A percentile compares a stretch with the other conserved stretches of the same genome.
These are phyloP conservation scores for Xerocomellus intermedius DNA, from an alignment of 768 basidiomycete species.

Conservation along the genomic window DNA sequence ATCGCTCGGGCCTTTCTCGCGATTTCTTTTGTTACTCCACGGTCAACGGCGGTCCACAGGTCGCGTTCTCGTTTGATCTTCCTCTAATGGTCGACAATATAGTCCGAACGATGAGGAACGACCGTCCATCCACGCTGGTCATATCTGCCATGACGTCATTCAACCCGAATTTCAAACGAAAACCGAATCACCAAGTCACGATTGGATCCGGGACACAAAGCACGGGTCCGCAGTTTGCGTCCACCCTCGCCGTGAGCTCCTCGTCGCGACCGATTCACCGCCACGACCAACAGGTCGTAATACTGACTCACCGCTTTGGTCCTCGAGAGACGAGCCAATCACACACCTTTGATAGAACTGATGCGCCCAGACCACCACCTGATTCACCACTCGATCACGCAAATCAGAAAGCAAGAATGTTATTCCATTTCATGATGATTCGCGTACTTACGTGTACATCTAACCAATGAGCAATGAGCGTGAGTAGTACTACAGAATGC, in stretches of 20 bases:
- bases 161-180: not conserved
- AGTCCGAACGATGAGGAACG: too few relatives aligned
- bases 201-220: too few relatives aligned
- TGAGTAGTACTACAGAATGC: constrained; percentile 27
- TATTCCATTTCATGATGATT: not conserved
- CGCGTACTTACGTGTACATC: constrained; percentile 4
- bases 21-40: not conserved
- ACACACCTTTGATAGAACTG: too few relatives aligned
- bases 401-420: not conserved
- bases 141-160: not conserved
- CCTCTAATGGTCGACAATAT: not conserved
- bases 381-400: not conserved
- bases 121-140: not conserved
- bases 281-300: too few relatives aligned
- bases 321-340: too few relatives aligned
- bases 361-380: not conserved
- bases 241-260: too few relatives aligned
- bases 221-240: too few relatives aligned
- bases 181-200: too few relatives aligned
- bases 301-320: too few relatives aligned
- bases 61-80: not conserved
- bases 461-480: constrained; percentile 16
- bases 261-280: too few relatives aligned
- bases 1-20: not conserved
- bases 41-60: not conserved